phyloP scores from a whole-genome alignment of 768 basidiomycete genomes.

The Mycena galericulata region DNA sequence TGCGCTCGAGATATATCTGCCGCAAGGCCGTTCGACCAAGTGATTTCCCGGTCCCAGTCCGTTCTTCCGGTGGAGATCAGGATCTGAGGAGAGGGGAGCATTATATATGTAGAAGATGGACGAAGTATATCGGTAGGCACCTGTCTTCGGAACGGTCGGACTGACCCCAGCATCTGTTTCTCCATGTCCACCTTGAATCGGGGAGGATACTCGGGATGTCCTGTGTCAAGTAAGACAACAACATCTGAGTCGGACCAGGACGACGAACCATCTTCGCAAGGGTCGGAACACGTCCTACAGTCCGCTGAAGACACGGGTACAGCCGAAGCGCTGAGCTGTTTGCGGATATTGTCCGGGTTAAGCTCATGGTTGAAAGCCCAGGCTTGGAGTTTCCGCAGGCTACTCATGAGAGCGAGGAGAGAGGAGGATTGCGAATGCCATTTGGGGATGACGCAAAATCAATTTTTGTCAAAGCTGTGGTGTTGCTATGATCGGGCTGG shows the following conservation, averaged over 20 bases:
- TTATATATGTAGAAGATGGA: too few species aligned
- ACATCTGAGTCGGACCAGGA: conserved; percentile 45
- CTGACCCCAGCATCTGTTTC: conserved; percentile 83
- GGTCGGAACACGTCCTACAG: conserved; percentile 81
- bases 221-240: conserved; percentile 50
- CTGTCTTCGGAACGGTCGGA: conserved; percentile 87
- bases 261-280: conserved; percentile 76
- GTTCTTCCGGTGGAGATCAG: conserved; percentile 90
- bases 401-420: conserved; percentile 47
- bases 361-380: conserved; percentile 54
- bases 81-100: conserved; percentile 58
- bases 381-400: conserved; percentile 53
- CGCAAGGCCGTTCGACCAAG: conserved; percentile 77
- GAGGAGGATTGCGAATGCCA: neutral
- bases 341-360: conserved; percentile 54
- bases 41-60: conserved; percentile 90
- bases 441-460: too few species aligned
- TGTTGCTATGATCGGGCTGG: too few species aligned
- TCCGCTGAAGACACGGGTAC: conserved; percentile 77
- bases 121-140: conserved; percentile 48
- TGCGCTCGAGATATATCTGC: conserved; percentile 47
- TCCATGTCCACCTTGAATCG: conserved; percentile 86
- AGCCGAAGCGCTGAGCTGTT: conserved; percentile 63
- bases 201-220: conserved; percentile 78
- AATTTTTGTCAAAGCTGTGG: too few species aligned